phyloP scores from a whole-genome alignment of 345 rosid genomes.

The Brassica rapa region DNA sequence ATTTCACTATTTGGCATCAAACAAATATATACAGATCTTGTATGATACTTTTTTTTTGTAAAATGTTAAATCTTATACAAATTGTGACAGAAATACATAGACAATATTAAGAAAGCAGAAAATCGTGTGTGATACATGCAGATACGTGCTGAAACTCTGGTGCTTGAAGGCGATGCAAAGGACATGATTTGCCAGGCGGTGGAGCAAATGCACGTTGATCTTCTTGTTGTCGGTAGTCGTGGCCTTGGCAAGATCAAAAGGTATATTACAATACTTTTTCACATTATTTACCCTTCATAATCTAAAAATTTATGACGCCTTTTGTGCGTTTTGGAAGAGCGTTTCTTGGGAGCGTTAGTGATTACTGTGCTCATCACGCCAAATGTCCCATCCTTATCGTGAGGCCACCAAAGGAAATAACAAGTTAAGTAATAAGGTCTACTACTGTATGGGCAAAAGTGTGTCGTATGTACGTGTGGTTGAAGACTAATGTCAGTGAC shows the following conservation, averaged over 20 bases:
- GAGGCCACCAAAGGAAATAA: slow-evolving; percentile 58
- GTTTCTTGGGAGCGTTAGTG: slow-evolving; percentile 78
- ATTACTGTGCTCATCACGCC: slow-evolving; percentile 74
- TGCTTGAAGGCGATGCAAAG: slow-evolving; percentile 44
- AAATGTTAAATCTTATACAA: too few relatives aligned
- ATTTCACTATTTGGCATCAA: not conserved
- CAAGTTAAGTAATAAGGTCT: slow-evolving; percentile 18
- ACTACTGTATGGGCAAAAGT: not conserved
- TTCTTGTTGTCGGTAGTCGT: slow-evolving; percentile 48
- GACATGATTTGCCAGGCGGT: slow-evolving; percentile 42
- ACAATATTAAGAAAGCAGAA: too few relatives aligned
- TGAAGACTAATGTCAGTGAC: not conserved
- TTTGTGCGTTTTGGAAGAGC: slow-evolving; percentile 50
- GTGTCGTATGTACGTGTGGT: not conserved
- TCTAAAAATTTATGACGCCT: not conserved
- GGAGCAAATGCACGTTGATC: slow-evolving; percentile 43
- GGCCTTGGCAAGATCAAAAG: slow-evolving; percentile 49
- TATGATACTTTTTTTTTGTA: not conserved
- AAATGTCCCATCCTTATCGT: slow-evolving; percentile 73
- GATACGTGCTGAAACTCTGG: slow-evolving; percentile 40
- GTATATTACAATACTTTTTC: not conserved
- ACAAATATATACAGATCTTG: not conserved
- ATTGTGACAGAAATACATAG: too few relatives aligned
- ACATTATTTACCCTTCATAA: not conserved
- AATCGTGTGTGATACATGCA: slow-evolving; percentile 1